Percentiles rank a stretch among this genome's conserved stretches.
phyloP scores from a whole-genome alignment of 139 green algal species.

The Yamagishiella unicocca region DNA sequence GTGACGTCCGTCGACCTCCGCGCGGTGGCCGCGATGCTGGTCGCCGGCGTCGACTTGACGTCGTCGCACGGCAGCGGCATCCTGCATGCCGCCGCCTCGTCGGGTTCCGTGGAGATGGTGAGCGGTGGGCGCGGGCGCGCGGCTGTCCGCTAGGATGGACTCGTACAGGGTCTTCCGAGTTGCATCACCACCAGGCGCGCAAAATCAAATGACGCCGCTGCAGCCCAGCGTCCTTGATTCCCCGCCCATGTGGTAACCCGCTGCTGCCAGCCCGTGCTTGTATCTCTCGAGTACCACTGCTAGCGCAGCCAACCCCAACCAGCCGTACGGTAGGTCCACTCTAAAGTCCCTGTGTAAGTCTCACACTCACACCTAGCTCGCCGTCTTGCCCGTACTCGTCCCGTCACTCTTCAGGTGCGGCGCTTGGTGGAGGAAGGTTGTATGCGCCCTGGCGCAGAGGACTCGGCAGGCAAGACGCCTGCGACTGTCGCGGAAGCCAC shows the following conservation, averaged over 20 bases:
- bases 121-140: no score
- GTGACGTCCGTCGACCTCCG: background rate
- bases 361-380: background rate
- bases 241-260: no score
- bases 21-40: conserved; percentile 29
- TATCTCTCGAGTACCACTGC: no score
- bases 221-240: no score
- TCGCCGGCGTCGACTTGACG: conserved; percentile 4
- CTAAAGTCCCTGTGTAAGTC: no score
- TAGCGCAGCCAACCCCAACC: no score
- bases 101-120: conserved; percentile 25
- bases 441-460: background rate
- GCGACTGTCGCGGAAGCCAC: background rate
- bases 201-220: no score
- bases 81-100: background rate
- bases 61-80: background rate
- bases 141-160: no score
- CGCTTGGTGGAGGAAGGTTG: conserved; percentile 27
- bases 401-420: background rate
- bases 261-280: no score
- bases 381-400: background rate
- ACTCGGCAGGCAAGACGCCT: background rate
- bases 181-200: no score
- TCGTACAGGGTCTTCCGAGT: no score
- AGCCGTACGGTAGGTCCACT: no score